A percentile compares a stretch with the other conserved stretches of the same genome.
Evolutionary conservation across 2,329 filamentous ascomycete genomes (phyloP).

Genomic region (Botrytis hyacinthi): DNA sequence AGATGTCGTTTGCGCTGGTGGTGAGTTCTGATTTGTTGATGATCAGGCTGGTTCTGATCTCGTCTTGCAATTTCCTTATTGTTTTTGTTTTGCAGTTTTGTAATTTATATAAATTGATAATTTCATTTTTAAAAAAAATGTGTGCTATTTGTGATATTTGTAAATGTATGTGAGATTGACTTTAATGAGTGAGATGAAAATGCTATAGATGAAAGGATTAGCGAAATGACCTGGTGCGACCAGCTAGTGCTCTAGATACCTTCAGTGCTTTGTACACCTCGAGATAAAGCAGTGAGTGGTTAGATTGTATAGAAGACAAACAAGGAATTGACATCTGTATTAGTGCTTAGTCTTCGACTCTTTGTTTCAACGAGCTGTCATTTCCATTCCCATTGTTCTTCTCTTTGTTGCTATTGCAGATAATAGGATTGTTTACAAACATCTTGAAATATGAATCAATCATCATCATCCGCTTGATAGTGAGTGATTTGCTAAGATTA

Average conservation of each 20-base stretch:
- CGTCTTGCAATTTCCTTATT: not conserved
- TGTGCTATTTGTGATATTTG: not conserved
- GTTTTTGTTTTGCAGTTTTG: not conserved
- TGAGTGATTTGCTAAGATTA: not conserved
- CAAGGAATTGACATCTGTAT: not conserved
- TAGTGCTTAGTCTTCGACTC: not conserved
- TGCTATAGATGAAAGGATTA: not conserved
- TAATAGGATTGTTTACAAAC: not conserved
- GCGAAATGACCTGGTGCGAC: fast-evolving
- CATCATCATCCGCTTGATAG: not conserved
- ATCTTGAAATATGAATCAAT: no score
- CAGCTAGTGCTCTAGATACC: not conserved
- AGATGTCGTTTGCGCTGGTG: not conserved
- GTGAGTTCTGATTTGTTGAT: not conserved
- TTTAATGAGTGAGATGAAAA: not conserved
- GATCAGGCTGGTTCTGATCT: not conserved
- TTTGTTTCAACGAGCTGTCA: fast-evolving
- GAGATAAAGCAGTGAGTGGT: no score
- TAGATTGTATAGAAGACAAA: no score
- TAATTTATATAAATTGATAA: not conserved
- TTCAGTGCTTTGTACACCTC: not conserved
- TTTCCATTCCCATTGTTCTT: not conserved
- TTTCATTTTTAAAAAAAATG: not conserved
- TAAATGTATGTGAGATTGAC: not conserved
- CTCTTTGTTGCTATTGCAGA: not conserved